These are phyloP conservation scores for Tulasnella sp. DNA, from an alignment of 768 basidiomycete species.

Conservation along the genomic window DNA sequence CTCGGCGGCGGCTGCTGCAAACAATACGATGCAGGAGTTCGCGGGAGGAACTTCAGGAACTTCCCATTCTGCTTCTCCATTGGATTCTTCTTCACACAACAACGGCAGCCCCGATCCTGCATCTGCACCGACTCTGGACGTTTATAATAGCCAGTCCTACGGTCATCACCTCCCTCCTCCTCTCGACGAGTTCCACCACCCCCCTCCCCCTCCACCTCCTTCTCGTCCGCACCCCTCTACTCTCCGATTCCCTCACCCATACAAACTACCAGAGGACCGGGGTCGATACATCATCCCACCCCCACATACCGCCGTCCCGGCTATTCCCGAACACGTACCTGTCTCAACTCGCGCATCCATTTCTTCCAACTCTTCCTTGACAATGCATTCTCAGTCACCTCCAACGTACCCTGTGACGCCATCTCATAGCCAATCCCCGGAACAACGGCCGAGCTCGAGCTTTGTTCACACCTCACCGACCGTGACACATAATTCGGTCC, in stretches of 20 bases:
- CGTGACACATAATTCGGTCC: background rate
- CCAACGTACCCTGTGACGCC: background rate
- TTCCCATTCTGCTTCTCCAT: slow-evolving; percentile 16
- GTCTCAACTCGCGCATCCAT: background rate
- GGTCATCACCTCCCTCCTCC: background rate
- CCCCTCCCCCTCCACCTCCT: background rate
- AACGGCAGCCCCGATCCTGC: slow-evolving; percentile 14
- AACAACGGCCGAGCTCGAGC: background rate
- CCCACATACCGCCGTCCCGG: background rate
- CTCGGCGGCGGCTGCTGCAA: background rate
- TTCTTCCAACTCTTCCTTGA: slow-evolving; percentile 4
- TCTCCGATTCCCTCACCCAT: background rate
- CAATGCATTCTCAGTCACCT: background rate
- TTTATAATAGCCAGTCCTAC: slow-evolving; percentile 8
- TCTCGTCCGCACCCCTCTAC: background rate
- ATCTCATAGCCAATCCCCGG: slow-evolving; percentile 7
- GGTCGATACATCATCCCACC: slow-evolving; percentile 9
- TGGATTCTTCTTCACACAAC: slow-evolving; percentile 1
- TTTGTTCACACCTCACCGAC: background rate
- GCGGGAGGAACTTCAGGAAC: slow-evolving; percentile 13
- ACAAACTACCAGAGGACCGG: background rate
- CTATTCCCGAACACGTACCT: background rate
- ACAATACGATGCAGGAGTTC: background rate
- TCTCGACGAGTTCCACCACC: slow-evolving; percentile 10
- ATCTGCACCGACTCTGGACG: background rate